Evolutionary conservation across 1,284 basidiomycete species (phyloP).

Genomic region (Puccinia horiana): DNA sequence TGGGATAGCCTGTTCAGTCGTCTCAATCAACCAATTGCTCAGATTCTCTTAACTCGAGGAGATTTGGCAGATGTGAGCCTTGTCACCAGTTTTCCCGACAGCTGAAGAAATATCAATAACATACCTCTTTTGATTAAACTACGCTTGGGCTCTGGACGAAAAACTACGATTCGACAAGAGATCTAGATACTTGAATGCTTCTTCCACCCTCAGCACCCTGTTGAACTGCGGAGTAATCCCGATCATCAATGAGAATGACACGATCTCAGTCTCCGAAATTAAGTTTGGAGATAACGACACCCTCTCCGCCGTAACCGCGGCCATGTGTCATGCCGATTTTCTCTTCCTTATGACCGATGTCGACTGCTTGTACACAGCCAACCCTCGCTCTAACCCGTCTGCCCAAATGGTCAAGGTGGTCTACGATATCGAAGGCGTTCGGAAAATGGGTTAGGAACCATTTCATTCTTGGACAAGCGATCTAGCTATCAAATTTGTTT

Average conservation of each 20-base stretch:
- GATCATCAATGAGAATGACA: slow-evolving; percentile 96
- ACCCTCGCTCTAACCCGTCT: slow-evolving; percentile 83
- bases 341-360: slow-evolving; percentile 96
- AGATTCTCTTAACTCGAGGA: slow-evolving; percentile 87
- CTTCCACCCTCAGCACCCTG: slow-evolving; percentile 86
- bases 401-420: slow-evolving; percentile 81
- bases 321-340: slow-evolving; percentile 96
- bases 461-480: background rate
- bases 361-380: slow-evolving; percentile 91
- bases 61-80: slow-evolving; percentile 89
- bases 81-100: background rate
- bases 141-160: slow-evolving; percentile 21
- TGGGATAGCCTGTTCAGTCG: slow-evolving; percentile 96
- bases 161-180: slow-evolving; percentile 64
- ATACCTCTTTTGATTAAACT: slow-evolving; percentile 10
- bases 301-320: slow-evolving; percentile 90
- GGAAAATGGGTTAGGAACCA: slow-evolving; percentile 69
- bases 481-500: background rate
- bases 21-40: slow-evolving; percentile 89
- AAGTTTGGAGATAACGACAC: slow-evolving; percentile 99
- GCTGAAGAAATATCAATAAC: background rate
- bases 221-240: slow-evolving; percentile 85
- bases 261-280: slow-evolving; percentile 74
- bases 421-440: slow-evolving; percentile 76
- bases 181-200: slow-evolving; percentile 88